These are phyloP conservation scores for Syncephalastrum monosporum DNA, from an alignment of 371 early-diverging fungal species.

Conservation along the genomic window DNA sequence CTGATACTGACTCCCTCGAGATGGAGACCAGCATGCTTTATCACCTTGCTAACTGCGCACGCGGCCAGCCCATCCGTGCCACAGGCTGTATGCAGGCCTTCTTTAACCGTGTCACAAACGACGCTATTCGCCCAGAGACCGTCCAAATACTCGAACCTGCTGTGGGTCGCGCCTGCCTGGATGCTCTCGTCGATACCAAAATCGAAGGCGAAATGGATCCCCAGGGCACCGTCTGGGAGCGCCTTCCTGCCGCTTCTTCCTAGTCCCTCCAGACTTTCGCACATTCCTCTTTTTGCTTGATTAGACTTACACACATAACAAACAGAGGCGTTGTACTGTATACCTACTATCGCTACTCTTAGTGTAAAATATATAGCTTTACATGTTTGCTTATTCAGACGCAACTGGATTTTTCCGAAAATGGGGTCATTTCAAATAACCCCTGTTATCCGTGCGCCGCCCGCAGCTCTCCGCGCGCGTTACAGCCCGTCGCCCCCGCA, in stretches of 20 bases:
- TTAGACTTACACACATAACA: too few species aligned
- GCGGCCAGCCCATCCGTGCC: slow-evolving; percentile 60
- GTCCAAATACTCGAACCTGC: slow-evolving; percentile 58
- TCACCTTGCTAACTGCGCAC: slow-evolving; percentile 72
- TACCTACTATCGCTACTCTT: too few species aligned
- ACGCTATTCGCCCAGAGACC: slow-evolving; percentile 69
- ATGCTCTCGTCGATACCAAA: slow-evolving; percentile 59
- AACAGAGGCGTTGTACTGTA: too few species aligned
- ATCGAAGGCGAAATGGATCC: slow-evolving; percentile 47
- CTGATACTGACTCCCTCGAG: slow-evolving; percentile 73
- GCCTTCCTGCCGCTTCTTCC: slow-evolving; percentile 1
- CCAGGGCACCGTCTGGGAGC: slow-evolving; percentile 69
- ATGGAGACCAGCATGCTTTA: slow-evolving; percentile 92
- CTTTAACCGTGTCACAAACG: slow-evolving; percentile 74
- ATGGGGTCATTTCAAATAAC: too few species aligned
- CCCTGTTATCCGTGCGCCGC: too few species aligned
- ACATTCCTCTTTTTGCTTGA: too few species aligned
- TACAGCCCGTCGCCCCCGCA: too few species aligned
- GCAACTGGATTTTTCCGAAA: too few species aligned
- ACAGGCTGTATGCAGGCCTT: slow-evolving; percentile 87
- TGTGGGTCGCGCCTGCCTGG: slow-evolving; percentile 74
- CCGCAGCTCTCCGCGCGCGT: too few species aligned
- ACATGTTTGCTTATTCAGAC: too few species aligned
- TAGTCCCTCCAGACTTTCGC: too few species aligned
- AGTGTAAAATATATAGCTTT: too few species aligned